Evolutionary conservation across 2,329 filamentous ascomycete species (phyloP).

Genomic region (Aspergillus nomiae): DNA sequence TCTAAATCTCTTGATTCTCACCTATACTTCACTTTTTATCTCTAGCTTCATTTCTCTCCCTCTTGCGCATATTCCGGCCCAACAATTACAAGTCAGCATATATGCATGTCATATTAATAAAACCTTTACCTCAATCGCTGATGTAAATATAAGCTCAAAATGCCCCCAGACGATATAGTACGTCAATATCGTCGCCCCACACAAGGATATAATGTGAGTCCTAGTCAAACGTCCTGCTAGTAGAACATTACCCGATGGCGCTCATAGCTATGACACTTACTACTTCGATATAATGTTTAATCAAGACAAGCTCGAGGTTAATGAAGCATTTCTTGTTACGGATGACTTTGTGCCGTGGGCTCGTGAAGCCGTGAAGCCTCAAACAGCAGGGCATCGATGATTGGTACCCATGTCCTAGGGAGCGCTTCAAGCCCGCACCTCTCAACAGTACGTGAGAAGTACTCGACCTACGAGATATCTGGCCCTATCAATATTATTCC

Average conservation of each 20-base stretch:
- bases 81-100: neutral
- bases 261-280: constrained; percentile 5
- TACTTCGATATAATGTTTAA: constrained; percentile 5
- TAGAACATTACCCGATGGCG: constrained; percentile 5
- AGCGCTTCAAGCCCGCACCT: constrained; percentile 4
- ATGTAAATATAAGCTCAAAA: constrained; percentile 1
- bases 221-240: neutral
- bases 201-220: neutral
- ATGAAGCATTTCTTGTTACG: neutral
- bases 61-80: constrained; percentile 3
- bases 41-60: neutral
- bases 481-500: neutral
- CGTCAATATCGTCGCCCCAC: neutral
- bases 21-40: neutral
- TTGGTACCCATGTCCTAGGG: constrained; percentile 3
- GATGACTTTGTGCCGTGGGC: neutral
- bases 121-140: constrained; percentile 2
- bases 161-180: constrained; percentile 1
- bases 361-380: neutral
- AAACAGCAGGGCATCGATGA: neutral
- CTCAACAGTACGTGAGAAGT: neutral
- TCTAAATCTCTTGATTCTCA: too few relatives aligned
- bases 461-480: neutral
- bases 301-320: neutral
- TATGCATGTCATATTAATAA: constrained; percentile 9